These are phyloP conservation scores for Botrytis pseudocinerea DNA, from an alignment of 2,329 filamentous ascomycete species.

Conservation along the genomic window DNA sequence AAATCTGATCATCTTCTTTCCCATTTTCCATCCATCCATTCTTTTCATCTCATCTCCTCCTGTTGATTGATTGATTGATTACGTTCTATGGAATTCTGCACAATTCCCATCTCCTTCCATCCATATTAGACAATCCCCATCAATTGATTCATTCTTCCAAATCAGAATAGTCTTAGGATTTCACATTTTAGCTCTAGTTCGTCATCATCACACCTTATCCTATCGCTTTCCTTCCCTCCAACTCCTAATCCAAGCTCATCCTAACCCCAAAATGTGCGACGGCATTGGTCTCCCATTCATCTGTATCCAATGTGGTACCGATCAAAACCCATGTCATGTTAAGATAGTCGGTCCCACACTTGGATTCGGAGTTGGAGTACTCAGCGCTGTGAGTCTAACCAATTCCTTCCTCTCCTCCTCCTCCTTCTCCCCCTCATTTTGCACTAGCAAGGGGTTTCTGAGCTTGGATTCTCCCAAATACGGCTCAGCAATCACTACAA, in stretches of 20 bases:
- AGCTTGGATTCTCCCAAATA: background rate
- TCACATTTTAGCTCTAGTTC: background rate
- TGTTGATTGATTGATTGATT: background rate
- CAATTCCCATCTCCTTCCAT: background rate
- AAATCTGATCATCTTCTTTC: background rate
- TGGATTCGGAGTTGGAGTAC: slow-evolving; percentile 48
- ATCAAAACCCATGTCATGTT: slow-evolving; percentile 58
- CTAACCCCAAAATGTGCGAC: slow-evolving; percentile 19
- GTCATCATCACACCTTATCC: background rate
- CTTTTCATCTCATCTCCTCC: background rate
- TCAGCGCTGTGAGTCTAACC: slow-evolving; percentile 49
- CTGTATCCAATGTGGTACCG: slow-evolving; percentile 49
- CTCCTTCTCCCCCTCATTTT: background rate
- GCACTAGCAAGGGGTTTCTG: background rate
- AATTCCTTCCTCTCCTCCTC: background rate
- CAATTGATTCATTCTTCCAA: background rate
- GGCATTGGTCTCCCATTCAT: slow-evolving; percentile 25
- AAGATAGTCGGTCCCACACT: slow-evolving; percentile 58
- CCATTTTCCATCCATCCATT: background rate
- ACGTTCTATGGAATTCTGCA: background rate
- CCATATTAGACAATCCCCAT: slow-evolving; percentile 3
- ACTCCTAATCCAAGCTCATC: background rate
- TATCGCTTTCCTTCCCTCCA: background rate
- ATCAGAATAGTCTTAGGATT: background rate
- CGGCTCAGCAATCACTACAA: background rate